phyloP scores from a whole-genome alignment of 2,329 filamentous ascomycete genomes.

The Penicillium hordei region DNA sequence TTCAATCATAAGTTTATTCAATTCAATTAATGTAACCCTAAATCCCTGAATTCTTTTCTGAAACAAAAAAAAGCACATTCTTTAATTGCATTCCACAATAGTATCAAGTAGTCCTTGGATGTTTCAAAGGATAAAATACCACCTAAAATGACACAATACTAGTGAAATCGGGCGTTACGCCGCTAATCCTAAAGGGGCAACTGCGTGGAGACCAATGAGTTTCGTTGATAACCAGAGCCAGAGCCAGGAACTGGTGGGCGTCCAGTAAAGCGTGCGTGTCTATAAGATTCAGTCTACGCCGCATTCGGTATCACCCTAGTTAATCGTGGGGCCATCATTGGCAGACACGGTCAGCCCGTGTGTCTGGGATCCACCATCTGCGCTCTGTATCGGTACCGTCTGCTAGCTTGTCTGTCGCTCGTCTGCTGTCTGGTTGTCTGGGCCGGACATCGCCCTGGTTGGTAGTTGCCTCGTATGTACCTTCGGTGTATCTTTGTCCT shows the following conservation, averaged over 20 bases:
- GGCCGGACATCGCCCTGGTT: conserved; percentile 6
- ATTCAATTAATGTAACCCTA: neutral
- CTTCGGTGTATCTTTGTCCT: conserved; percentile 10
- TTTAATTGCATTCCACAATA: conserved; percentile 1
- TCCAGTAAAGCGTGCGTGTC: conserved; percentile 20
- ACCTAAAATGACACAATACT: conserved; percentile 7
- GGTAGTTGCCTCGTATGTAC: conserved; percentile 6
- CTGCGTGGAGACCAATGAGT: conserved; percentile 12
- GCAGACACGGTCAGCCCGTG: conserved; percentile 2
- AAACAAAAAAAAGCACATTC: neutral
- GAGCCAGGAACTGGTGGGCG: conserved; percentile 22
- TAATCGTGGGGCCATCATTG: conserved; percentile 11
- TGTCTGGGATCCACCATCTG: conserved; percentile 4
- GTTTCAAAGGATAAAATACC: neutral
- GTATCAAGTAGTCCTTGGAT: no score
- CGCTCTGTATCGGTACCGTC: conserved; percentile 17
- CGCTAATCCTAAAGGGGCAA: conserved; percentile 15
- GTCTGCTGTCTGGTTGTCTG: conserved; percentile 6
- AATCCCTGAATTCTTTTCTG: neutral
- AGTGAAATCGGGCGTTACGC: conserved; percentile 10
- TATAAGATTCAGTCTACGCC: conserved; percentile 22
- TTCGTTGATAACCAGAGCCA: conserved; percentile 8
- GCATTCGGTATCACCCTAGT: conserved; percentile 21
- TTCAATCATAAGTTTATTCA: neutral
- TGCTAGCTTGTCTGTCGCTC: neutral